phyloP scores from a whole-genome alignment of 495 filamentous ascomycete species.

The Chlorociboria aeruginascens region DNA sequence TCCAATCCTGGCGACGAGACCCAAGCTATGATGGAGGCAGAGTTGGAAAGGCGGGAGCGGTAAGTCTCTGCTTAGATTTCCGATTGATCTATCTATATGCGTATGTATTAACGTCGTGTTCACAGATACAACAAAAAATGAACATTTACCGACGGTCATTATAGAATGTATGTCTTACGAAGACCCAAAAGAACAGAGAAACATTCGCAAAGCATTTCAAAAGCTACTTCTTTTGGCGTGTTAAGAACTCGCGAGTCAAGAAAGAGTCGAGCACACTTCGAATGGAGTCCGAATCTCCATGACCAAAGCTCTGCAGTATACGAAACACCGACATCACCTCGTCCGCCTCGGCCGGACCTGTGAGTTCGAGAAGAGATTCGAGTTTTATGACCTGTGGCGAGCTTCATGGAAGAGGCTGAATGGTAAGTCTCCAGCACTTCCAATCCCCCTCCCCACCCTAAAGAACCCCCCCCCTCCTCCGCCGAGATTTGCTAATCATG shows the following conservation, averaged over 20 bases:
- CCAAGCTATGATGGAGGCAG: constrained; percentile 1
- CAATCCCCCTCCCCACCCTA: background rate
- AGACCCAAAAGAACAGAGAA: no score
- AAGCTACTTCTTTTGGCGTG: no score
- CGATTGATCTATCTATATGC: background rate
- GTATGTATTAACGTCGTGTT: no score
- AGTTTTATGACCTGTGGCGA: constrained; percentile 6
- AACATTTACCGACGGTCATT: no score
- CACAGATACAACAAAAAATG: no score
- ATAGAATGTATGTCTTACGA: no score
- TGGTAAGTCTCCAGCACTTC: background rate
- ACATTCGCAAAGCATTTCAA: no score
- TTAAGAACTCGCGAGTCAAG: no score
- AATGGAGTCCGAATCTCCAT: constrained; percentile 6
- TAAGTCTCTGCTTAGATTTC: background rate
- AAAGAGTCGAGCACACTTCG: no score
- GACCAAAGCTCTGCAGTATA: constrained; percentile 4
- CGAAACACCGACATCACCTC: constrained; percentile 7
- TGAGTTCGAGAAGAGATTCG: constrained; percentile 6
- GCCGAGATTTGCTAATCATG: background rate
- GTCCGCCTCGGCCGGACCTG: constrained; percentile 4
- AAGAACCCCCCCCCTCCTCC: background rate
- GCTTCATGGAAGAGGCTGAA: constrained; percentile 10
- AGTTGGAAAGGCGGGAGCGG: background rate
- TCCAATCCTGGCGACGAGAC: background rate